These are phyloP conservation scores for Oxyria digyna DNA, from an alignment of 148 eudicot species.

Conservation along the genomic window DNA sequence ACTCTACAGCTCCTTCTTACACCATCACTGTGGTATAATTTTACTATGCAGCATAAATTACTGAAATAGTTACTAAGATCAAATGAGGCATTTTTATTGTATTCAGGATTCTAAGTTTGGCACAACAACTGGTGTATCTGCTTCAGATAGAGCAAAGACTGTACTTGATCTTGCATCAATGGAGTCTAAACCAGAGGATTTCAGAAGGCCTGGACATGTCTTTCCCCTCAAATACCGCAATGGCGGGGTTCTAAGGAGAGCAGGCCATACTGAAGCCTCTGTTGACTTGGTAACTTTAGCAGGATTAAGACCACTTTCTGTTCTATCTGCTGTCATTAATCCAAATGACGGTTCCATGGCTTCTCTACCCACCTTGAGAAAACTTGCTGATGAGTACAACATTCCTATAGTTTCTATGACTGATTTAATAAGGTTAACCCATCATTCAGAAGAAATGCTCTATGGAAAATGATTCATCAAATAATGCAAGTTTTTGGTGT, in stretches of 20 bases:
- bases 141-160: conserved; percentile 82
- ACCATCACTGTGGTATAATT: conserved; percentile 83
- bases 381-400: conserved; percentile 37
- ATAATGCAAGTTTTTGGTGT: background rate
- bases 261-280: conserved; percentile 93
- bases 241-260: conserved; percentile 83
- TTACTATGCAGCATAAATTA: background rate
- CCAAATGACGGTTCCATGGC: conserved; percentile 67
- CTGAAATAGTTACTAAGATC: background rate
- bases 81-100: background rate
- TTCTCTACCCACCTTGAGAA: conserved; percentile 32
- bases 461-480: no score
- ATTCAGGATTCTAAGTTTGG: conserved; percentile 71
- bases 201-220: conserved; percentile 82
- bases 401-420: conserved; percentile 71
- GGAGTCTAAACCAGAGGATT: conserved; percentile 57
- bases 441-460: no score
- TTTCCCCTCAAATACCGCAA: conserved; percentile 78
- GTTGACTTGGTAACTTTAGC: conserved; percentile 71
- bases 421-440: conserved; percentile 71
- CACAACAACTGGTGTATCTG: conserved; percentile 72
- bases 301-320: conserved; percentile 61
- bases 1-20: conserved; percentile 65
- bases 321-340: conserved; percentile 62
- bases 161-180: conserved; percentile 59